Conservation (phyloP, 2,329 filamentous ascomycete genomes). For the Pseudocercospora fijiensis region DNA sequence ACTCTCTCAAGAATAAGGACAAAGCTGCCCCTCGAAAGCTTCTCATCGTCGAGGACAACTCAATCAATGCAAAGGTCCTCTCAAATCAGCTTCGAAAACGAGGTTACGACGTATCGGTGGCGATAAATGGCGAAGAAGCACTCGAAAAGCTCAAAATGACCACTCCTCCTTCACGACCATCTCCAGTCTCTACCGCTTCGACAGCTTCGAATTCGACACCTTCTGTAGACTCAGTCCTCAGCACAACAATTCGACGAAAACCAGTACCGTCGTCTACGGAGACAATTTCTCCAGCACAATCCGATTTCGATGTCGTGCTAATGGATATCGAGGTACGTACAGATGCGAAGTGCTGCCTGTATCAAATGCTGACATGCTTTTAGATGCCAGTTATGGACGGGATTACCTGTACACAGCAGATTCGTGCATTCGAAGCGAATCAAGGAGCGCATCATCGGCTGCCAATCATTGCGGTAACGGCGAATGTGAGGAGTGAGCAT, state of each 20-base stretch:
- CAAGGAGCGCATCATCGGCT: conserved; percentile 19
- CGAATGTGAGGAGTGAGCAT: conserved; percentile 35
- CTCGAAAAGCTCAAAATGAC: conserved; percentile 27
- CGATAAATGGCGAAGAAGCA: conserved; percentile 33
- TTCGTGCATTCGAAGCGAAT: conserved; percentile 30
- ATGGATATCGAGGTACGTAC: conserved; percentile 31
- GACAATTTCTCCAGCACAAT: background rate
- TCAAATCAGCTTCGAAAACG: conserved; percentile 29
- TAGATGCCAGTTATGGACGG: conserved; percentile 38
- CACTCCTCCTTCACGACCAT: background rate
- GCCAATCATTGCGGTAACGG: conserved; percentile 35
- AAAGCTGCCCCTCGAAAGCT: background rate
- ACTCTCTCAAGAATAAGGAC: background rate
- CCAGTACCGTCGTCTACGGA: conserved; percentile 7
- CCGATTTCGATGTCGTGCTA: conserved; percentile 28
- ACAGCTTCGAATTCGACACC: background rate
- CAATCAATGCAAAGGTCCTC: conserved; percentile 35
- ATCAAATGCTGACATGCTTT: background rate
- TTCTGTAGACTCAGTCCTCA: conserved; percentile 3
- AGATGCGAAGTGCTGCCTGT: background rate
- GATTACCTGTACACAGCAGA: conserved; percentile 28
- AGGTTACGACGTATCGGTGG: conserved; percentile 29
- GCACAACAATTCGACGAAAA: conserved; percentile 14
- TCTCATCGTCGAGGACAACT: conserved; percentile 33
- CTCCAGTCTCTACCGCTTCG: background rate